Base-by-base conservation (phyloP, 208 protist genomes). In the Acanthamoeba triangularis region DNA sequence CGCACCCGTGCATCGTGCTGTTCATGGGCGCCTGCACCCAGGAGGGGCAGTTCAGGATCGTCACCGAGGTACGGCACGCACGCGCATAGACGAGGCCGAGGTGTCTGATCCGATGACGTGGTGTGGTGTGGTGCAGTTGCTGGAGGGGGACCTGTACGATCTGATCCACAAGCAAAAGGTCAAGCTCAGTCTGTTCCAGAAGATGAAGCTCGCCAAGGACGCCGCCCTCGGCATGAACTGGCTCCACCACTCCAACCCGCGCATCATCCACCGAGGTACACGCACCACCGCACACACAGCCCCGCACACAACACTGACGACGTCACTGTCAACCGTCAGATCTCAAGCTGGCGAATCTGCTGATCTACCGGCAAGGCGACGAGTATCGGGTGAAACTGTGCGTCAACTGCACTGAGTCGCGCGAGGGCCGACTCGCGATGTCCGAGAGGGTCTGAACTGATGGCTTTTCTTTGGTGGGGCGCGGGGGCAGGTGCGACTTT, bases 211-310 rank as follows among this genome's bases (percentile, higher is more conserved):
- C 92, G 96, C 96, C 8, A 96, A 97, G 61, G 96, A 96, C 82
- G 95, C 96, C 47, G 96, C 96, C 14, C 76, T 96, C 10, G 96
- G 96, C 49, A 96, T 97, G 96, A 96, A 96, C 76, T 97, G 95
- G 96, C 94, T 97, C 13, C 96, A 97, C 76, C 90, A 93, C 63
- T 96, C 95, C 41, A 95, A 93, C 18, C 95, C 95, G 33, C 74
- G 74, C 49, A 97, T 97, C 41, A 93, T 97, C 54, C 96, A 97
- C 72, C 95, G 96, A 25, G 80, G 74, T 84, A 7, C n/a, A n/a
- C n/a, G n/a, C n/a, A n/a, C 30, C 33, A 23, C 37, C 72, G 10
- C 25, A 18, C 69, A 41, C 69, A n/a, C n/a, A n/a, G n/a, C n/a
- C n/a, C n/a, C n/a, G 16, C 0, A 74, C 33, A 37, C 54, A 16